These are phyloP conservation scores for Cadophora sp. DNA, from an alignment of 2,329 filamentous ascomycete species.

Conservation along the genomic window DNA sequence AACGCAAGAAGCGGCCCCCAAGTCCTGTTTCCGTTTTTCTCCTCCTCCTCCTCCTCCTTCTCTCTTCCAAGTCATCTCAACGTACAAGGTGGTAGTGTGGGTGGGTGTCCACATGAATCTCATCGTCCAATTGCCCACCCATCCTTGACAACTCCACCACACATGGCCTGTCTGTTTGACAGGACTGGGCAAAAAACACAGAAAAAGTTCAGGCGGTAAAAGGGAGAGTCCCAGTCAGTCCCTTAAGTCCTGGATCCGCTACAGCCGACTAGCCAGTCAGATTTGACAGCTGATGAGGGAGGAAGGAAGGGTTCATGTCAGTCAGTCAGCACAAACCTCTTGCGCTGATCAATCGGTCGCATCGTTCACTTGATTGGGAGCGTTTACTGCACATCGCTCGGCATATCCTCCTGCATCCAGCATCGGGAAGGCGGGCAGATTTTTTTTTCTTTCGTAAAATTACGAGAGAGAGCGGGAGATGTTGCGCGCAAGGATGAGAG, in stretches of 20 bases:
- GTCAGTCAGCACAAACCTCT: slow-evolving; percentile 21
- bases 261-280: slow-evolving; percentile 29
- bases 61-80: not conserved
- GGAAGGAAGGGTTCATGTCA: not conserved
- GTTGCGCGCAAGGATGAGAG: slow-evolving; percentile 17
- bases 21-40: not conserved
- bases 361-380: slow-evolving; percentile 22
- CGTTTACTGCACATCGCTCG: slow-evolving; percentile 26
- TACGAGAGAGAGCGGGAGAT: slow-evolving; percentile 25
- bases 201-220: slow-evolving; percentile 18
- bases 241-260: slow-evolving; percentile 14
- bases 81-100: not conserved
- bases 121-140: not conserved
- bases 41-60: too few relatives aligned
- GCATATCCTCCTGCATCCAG: slow-evolving; percentile 17
- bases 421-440: slow-evolving; percentile 24
- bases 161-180: not conserved
- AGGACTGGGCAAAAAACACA: not conserved
- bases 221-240: not conserved
- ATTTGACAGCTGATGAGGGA: slow-evolving; percentile 11
- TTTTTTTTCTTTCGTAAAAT: slow-evolving; percentile 14
- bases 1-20: not conserved
- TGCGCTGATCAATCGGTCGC: slow-evolving; percentile 28
- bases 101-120: not conserved
- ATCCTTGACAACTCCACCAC: not conserved